Evolutionary conservation across 768 basidiomycete genomes (phyloP), one percentile per base, ranked within the genome.

Genomic region (Pleurotus djamor): DNA sequence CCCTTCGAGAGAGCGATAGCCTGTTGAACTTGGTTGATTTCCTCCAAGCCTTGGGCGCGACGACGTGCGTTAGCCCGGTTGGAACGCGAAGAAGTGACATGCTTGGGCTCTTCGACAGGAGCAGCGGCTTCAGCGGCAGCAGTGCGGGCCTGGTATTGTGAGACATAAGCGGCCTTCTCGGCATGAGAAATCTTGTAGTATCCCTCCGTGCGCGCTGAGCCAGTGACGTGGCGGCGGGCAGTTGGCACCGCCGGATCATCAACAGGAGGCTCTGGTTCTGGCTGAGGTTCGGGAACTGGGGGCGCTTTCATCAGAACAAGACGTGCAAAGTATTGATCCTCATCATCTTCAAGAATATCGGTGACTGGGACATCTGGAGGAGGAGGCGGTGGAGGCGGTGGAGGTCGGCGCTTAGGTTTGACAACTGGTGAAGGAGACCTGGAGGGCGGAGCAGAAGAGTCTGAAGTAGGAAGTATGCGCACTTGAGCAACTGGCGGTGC

Each of bases 101-200:
- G 83, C 60, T 84, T 79, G 13, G 78, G 78, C 28, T 76, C 75
- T 41, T 79, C 76, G 41, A 76, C 79, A 21, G 78, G 68, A 38
- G 79, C 74, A n/a, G 76, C 73, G 2, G 75, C 68, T 32, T 76
- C 74, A 32, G 80, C 73, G 0, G 69, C 76, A 33, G 77, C 75
- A 57, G 83, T 73, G 17, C 91, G 87, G 32, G 83, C 76, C 59
- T 88, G 87, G 70, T 94, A 94, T 71, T 96, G 93, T 4, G 92
- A 89, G 45, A 98, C 91, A 65, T 98, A 98, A 2, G 85, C 85
- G 0, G 93, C 89, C 76, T 97, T 97, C 70, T 94, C 92, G 5
- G 88, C 84, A 66, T 93, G 90, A 0, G 93, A 88, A 70, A 98
- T 93, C 78, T 94, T 92, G 83, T 96, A 96, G 74, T 88, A 95